Percentiles rank a stretch among this genome's conserved stretches.
Evolutionary conservation across 208 protist species (phyloP).

Genomic region (Leishmania aethiopica): DNA sequence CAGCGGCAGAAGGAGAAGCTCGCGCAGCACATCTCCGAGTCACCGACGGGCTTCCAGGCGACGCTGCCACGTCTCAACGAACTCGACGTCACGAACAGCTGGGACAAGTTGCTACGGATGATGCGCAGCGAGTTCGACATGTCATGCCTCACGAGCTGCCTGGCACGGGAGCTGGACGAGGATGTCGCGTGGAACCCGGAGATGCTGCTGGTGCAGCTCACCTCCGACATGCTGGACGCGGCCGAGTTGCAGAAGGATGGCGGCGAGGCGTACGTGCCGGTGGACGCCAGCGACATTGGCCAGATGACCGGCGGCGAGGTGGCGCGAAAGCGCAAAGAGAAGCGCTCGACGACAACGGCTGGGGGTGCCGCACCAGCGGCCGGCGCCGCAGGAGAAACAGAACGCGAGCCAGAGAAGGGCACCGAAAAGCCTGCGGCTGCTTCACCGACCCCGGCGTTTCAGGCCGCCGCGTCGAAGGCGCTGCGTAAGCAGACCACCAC

Average conservation of each 20-base stretch:
- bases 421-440: neutral
- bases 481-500: conserved; percentile 5
- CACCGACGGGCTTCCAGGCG: conserved; percentile 65
- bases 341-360: conserved; percentile 2
- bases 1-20: conserved; percentile 57
- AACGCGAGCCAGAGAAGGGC: neutral
- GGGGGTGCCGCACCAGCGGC: neutral
- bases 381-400: neutral
- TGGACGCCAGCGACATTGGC: conserved; percentile 43
- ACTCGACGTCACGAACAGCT: conserved; percentile 68
- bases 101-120: conserved; percentile 67
- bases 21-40: conserved; percentile 58
- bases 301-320: conserved; percentile 61
- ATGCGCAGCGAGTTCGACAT: conserved; percentile 83
- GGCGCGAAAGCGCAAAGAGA: conserved; percentile 43
- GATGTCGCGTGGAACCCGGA: conserved; percentile 88
- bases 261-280: conserved; percentile 33
- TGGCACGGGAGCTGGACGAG: conserved; percentile 84
- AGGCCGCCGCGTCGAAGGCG: conserved; percentile 1
- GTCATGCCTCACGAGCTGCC: conserved; percentile 76
- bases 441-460: neutral
- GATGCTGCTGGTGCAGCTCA: conserved; percentile 90
- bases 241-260: conserved; percentile 45
- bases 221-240: conserved; percentile 83
- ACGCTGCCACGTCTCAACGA: conserved; percentile 80